A percentile compares a stretch with the other conserved stretches of the same genome.
Conservation (phyloP, 1,139 yeast species). For the Debaryomycetaceae sp. region DNA sequence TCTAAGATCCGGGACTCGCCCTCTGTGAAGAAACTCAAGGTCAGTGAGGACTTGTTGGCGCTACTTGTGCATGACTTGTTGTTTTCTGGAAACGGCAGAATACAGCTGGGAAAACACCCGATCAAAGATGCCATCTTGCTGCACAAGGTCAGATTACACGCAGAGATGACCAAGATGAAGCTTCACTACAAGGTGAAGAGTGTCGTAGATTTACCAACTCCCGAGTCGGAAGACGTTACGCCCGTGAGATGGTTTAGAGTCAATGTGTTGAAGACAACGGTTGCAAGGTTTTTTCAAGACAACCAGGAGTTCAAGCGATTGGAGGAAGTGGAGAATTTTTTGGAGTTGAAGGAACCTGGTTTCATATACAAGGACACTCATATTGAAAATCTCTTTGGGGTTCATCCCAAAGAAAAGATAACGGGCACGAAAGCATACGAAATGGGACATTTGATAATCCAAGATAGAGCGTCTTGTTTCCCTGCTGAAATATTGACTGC, state of each 20-base stretch:
- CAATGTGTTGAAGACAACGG: constrained; percentile 50
- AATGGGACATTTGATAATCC: constrained; percentile 79
- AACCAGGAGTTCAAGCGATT: constrained; percentile 42
- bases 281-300: constrained; percentile 39
- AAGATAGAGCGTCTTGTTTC: constrained; percentile 94
- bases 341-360: constrained; percentile 49
- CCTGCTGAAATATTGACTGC: constrained; percentile 77
- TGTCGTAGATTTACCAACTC: constrained; percentile 32
- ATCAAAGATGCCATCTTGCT: constrained; percentile 76
- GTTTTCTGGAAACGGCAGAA: constrained; percentile 71
- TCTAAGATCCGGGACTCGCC: constrained; percentile 54
- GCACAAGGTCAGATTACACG: constrained; percentile 75
- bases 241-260: constrained; percentile 90
- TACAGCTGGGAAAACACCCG: constrained; percentile 87
- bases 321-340: constrained; percentile 41
- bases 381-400: constrained; percentile 76
- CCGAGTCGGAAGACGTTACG: constrained; percentile 52
- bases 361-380: constrained; percentile 65
- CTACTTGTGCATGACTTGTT: constrained; percentile 79
- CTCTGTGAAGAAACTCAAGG: constrained; percentile 30
- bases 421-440: constrained; percentile 65
- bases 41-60: constrained; percentile 49
- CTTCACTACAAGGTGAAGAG: constrained; percentile 56
- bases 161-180: constrained; percentile 77
- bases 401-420: constrained; percentile 69